These are phyloP conservation scores for Hypoxylon sp. DNA, from an alignment of 2,329 filamentous ascomycete species.

Conservation along the genomic window DNA sequence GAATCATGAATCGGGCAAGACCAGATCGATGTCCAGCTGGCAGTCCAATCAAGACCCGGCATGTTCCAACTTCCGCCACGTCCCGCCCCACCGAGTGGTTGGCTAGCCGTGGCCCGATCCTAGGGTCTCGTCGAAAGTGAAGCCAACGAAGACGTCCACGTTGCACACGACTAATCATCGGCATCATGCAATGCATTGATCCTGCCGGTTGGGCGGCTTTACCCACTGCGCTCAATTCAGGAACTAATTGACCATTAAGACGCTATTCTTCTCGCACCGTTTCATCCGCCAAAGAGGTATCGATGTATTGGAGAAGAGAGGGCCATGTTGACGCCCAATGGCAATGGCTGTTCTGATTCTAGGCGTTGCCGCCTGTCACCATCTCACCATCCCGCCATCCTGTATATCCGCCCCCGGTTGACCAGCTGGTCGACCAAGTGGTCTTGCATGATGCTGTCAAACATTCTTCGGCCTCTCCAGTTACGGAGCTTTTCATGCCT, in stretches of 20 bases:
- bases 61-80: constrained; percentile 33
- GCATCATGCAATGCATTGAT: constrained; percentile 47
- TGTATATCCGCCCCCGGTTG: constrained; percentile 32
- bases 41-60: constrained; percentile 32
- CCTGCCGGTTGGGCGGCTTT: constrained; percentile 45
- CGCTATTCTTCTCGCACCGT: constrained; percentile 23
- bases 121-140: constrained; percentile 43
- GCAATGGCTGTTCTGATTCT: constrained; percentile 18
- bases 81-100: constrained; percentile 41
- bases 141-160: constrained; percentile 55
- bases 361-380: constrained; percentile 12
- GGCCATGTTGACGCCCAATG: constrained; percentile 47
- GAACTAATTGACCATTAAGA: constrained; percentile 39
- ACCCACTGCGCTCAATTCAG: constrained; percentile 47
- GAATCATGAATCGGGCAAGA: constrained; percentile 30
- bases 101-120: constrained; percentile 38
- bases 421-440: constrained; percentile 31
- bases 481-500: constrained; percentile 33
- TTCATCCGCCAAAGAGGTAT: constrained; percentile 27
- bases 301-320: constrained; percentile 17
- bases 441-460: constrained; percentile 45
- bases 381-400: constrained; percentile 30
- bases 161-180: constrained; percentile 49
- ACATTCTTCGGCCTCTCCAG: constrained; percentile 35
- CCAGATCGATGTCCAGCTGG: constrained; percentile 25